phyloP scores from a whole-genome alignment of 768 basidiomycete species.

The Kwoniella shandongensis region DNA sequence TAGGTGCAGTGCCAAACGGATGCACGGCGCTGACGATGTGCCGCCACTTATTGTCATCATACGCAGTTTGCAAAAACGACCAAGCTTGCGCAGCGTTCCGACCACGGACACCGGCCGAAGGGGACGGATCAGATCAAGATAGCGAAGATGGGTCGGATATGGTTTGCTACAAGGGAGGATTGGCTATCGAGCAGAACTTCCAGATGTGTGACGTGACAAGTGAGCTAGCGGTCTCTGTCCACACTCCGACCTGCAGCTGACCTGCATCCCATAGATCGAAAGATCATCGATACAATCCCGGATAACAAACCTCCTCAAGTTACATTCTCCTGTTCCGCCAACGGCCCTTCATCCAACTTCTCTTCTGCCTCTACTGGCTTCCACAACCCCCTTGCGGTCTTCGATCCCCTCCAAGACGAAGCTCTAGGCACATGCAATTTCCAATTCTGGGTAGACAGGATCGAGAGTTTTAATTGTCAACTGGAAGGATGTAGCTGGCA shows the following conservation, averaged over 20 bases:
- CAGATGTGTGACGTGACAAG: conserved; percentile 99
- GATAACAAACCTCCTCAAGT: conserved; percentile 84
- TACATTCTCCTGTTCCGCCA: conserved; percentile 76
- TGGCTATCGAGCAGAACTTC: conserved; percentile 90
- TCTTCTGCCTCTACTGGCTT: conserved; percentile 6
- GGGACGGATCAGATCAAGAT: conserved; percentile 35
- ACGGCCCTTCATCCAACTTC: conserved; percentile 44
- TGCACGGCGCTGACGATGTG: not conserved
- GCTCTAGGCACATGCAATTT: conserved; percentile 71
- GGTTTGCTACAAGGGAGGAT: conserved; percentile 91
- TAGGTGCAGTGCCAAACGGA: too few relatives aligned
- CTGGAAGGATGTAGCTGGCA: conserved; percentile 66
- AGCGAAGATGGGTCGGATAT: conserved; percentile 63
- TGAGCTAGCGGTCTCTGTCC: conserved; percentile 57
- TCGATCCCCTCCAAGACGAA: conserved; percentile 54
- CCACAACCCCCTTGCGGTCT: conserved; percentile 22
- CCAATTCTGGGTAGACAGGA: conserved; percentile 95
- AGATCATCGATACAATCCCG: conserved; percentile 91
- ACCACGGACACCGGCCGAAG: conserved; percentile 39
- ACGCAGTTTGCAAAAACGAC: conserved; percentile 78
- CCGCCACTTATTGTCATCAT: too few relatives aligned
- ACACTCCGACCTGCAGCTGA: not conserved
- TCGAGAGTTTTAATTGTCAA: conserved; percentile 94
- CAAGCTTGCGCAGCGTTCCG: conserved; percentile 77
- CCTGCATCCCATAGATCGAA: conserved; percentile 68